Evolutionary conservation across 345 rosid genomes (phyloP).

Genomic region (Rhodamnia argentea): DNA sequence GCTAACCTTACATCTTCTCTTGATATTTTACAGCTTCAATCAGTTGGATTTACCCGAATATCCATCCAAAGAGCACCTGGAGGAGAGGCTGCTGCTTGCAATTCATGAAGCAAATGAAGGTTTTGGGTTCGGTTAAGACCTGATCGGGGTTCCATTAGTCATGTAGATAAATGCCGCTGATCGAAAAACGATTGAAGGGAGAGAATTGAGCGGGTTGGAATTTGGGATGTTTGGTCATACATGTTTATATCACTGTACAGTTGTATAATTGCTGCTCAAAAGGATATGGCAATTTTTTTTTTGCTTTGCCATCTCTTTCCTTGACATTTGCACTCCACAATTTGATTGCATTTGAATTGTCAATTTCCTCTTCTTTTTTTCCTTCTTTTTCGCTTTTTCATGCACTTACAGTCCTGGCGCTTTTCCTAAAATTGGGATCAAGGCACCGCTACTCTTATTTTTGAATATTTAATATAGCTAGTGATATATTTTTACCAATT

Average conservation of each 20-base stretch:
- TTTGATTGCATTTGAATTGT: constrained; percentile 8
- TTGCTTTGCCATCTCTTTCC: constrained; percentile 11
- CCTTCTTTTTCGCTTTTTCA: background rate
- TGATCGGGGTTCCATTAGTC: background rate
- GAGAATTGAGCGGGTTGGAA: background rate
- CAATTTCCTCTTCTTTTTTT: background rate
- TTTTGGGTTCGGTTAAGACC: constrained; percentile 70
- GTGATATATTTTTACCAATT: background rate
- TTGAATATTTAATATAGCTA: background rate
- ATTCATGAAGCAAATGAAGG: constrained; percentile 97
- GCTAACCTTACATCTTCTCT: background rate
- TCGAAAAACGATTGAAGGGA: constrained; percentile 3
- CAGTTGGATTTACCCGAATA: constrained; percentile 95
- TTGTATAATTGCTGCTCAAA: constrained; percentile 27
- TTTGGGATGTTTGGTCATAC: background rate
- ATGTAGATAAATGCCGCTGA: constrained; percentile 21
- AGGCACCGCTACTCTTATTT: background rate
- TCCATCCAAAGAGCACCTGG: constrained; percentile 81
- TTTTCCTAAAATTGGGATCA: background rate
- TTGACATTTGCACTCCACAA: background rate
- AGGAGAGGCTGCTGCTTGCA: constrained; percentile 85
- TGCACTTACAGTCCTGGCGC: background rate
- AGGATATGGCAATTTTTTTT: constrained; percentile 39
- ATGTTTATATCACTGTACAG: constrained; percentile 30
- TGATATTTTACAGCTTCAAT: constrained; percentile 61